phyloP scores from a whole-genome alignment of 331 rosid genomes.

The Telfairia occidentalis region DNA sequence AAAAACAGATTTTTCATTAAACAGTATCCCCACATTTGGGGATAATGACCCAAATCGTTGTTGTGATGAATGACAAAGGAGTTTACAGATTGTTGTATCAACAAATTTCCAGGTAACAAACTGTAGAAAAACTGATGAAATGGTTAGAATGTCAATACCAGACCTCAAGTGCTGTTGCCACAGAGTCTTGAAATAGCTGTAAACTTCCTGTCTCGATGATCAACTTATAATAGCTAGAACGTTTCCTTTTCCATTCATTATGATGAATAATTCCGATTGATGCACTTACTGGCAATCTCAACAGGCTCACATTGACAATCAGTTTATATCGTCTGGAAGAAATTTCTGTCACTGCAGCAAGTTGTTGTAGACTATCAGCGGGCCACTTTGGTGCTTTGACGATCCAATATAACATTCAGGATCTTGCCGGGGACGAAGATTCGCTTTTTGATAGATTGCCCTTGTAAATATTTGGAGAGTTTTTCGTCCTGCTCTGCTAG shows the following conservation, averaged over 20 bases:
- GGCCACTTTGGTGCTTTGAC: constrained; percentile 43
- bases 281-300: neutral
- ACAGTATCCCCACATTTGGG: neutral
- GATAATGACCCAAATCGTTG: neutral
- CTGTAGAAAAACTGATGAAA: neutral
- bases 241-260: neutral
- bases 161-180: neutral
- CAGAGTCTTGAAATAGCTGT: neutral
- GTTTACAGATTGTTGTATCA: neutral
- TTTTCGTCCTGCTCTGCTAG: constrained; percentile 66
- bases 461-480: constrained; percentile 54
- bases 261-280: neutral
- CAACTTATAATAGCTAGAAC: neutral
- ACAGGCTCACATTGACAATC: neutral
- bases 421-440: constrained; percentile 85
- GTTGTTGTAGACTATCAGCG: constrained; percentile 18
- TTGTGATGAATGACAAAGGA: neutral
- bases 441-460: constrained; percentile 51
- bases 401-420: constrained; percentile 76
- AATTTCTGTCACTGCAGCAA: neutral
- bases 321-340: neutral
- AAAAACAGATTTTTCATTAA: too few species aligned
- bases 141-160: neutral
- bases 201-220: neutral
- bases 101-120: neutral